These are phyloP conservation scores for Pilasporangium apinafurcum DNA, from an alignment of 352 stramenopile genomes.

Conservation along the genomic window DNA sequence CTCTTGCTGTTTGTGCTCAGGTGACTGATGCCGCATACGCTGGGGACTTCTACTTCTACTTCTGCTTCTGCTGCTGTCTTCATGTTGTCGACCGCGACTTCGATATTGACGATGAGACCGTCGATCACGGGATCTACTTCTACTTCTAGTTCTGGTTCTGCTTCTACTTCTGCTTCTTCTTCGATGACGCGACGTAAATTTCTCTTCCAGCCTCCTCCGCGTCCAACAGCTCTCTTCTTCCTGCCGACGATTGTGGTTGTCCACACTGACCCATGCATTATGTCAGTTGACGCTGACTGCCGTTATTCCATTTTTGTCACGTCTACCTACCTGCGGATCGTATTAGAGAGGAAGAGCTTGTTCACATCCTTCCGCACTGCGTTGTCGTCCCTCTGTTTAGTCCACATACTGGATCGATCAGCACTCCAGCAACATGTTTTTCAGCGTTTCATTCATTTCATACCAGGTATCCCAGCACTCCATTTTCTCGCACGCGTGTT, in stretches of 20 bases:
- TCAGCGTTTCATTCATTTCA: conserved; percentile 1
- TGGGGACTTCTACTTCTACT: conserved; percentile 11
- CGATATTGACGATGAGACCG: not conserved
- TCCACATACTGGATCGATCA: not conserved
- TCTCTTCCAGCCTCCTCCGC: conserved; percentile 26
- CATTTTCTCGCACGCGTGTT: conserved; percentile 22
- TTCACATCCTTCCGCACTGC: conserved; percentile 50
- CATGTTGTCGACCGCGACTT: conserved; percentile 5
- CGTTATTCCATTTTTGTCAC: too few relatives aligned
- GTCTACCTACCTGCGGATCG: conserved; percentile 62
- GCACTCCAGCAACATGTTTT: not conserved
- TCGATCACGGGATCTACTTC: conserved; percentile 1
- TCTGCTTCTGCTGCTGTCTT: conserved; percentile 4
- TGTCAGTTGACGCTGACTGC: conserved; percentile 1
- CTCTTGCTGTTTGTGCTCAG: not conserved
- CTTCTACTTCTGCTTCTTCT: conserved; percentile 4
- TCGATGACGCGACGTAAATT: conserved; percentile 3
- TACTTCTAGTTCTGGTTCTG: conserved; percentile 14
- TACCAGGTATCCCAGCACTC: conserved; percentile 50
- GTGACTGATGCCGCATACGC: not conserved
- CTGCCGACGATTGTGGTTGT: conserved; percentile 52
- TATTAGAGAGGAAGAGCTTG: conserved; percentile 58
- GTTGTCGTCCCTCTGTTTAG: conserved; percentile 7
- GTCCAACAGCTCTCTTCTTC: conserved; percentile 64
- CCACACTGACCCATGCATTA: conserved; percentile 20